phyloP scores from a whole-genome alignment of 2,329 filamentous ascomycete species.

The Nothopassalora personata region DNA sequence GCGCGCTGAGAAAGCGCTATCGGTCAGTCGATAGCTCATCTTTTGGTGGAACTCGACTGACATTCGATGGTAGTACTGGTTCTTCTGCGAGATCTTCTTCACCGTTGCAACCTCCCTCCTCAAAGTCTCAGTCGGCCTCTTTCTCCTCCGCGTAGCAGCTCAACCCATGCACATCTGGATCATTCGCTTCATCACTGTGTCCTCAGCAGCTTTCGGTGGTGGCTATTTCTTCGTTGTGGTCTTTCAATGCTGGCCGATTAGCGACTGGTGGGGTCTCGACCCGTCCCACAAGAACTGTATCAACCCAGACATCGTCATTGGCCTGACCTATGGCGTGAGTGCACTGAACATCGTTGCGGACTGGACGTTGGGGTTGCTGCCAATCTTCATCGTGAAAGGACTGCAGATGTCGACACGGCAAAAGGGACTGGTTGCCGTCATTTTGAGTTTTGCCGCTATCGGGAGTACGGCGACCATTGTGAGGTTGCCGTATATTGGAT shows the following conservation, averaged over 20 bases:
- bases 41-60: neutral
- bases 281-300: conserved; percentile 40
- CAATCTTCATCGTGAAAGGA: conserved; percentile 39
- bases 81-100: conserved; percentile 54
- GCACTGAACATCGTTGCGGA: conserved; percentile 39
- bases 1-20: conserved; percentile 20
- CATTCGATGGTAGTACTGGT: conserved; percentile 41
- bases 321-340: conserved; percentile 30
- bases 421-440: conserved; percentile 36
- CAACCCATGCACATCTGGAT: conserved; percentile 42
- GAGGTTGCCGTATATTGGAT: conserved; percentile 40
- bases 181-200: conserved; percentile 44
- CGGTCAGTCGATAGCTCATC: conserved; percentile 4
- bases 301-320: conserved; percentile 44
- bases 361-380: conserved; percentile 38
- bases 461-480: conserved; percentile 51
- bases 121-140: conserved; percentile 51
- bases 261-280: conserved; percentile 47
- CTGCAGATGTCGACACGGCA: conserved; percentile 37
- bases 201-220: conserved; percentile 42
- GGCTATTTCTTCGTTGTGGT: conserved; percentile 49
- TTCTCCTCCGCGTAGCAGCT: conserved; percentile 49
- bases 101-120: conserved; percentile 44
- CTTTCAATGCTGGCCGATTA: conserved; percentile 51
- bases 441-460: conserved; percentile 38